Evolutionary conservation across 129 eudicot genomes (phyloP).

Genomic region (Lonicera japonica): DNA sequence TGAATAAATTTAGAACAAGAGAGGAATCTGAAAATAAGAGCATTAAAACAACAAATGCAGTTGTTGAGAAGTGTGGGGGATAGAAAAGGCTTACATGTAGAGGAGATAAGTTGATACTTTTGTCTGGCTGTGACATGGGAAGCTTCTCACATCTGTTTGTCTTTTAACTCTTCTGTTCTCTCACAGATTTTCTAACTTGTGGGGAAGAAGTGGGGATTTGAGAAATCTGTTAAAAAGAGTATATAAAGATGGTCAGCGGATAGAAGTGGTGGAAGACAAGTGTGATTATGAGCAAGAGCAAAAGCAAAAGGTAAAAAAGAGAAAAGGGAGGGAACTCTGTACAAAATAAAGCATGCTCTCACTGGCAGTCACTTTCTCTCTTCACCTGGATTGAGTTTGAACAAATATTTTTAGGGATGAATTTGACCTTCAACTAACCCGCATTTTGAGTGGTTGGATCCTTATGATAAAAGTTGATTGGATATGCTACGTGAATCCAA

Average conservation of each 20-base stretch:
- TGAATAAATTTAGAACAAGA: not conserved
- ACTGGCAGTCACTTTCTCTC: constrained; percentile 15
- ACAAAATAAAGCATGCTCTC: constrained; percentile 49
- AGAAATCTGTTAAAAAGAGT: constrained; percentile 5
- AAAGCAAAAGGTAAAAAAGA: constrained; percentile 25
- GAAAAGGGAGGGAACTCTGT: constrained; percentile 48
- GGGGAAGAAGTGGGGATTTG: constrained; percentile 26
- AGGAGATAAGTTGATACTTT: constrained; percentile 18
- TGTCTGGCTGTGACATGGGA: constrained; percentile 14
- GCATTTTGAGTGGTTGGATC: not conserved
- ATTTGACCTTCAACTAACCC: constrained; percentile 7
- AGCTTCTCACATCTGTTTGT: constrained; percentile 10
- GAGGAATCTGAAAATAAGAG: not conserved
- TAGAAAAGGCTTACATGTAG: constrained; percentile 32
- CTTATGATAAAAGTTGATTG: not conserved
- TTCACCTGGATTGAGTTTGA: not conserved
- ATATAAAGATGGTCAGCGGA: constrained; percentile 25
- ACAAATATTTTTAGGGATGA: not conserved
- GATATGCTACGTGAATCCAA: not conserved
- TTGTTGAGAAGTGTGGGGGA: constrained; percentile 5
- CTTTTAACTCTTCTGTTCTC: not conserved
- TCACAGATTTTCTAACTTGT: constrained; percentile 1
- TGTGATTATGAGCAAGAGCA: constrained; percentile 31
- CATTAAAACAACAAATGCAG: not conserved
- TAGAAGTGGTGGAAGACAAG: constrained; percentile 35